These are phyloP conservation scores for Monilinia polystroma DNA, from an alignment of 2,329 filamentous ascomycete genomes.

Conservation along the genomic window DNA sequence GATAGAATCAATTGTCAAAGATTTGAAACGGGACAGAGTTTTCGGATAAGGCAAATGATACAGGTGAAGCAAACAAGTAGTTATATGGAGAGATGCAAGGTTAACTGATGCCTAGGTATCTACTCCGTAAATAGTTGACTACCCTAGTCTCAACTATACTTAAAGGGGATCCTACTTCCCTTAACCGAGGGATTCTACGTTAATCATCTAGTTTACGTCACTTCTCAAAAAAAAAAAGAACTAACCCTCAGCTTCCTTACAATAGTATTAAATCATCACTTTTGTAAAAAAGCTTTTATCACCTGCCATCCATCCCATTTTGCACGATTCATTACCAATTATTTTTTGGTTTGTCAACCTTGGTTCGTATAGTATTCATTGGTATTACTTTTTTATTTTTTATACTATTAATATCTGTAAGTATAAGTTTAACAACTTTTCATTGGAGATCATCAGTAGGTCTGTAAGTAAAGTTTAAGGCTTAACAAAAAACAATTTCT, in stretches of 20 bases:
- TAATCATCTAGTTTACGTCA: slow-evolving; percentile 6
- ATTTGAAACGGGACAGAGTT: too few relatives aligned
- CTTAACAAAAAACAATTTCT: slow-evolving; percentile 9
- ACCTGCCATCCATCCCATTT: not conserved
- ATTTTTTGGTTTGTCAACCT: not conserved
- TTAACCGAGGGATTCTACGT: slow-evolving; percentile 8
- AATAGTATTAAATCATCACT: too few relatives aligned
- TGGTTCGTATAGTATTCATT: not conserved
- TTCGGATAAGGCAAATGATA: too few relatives aligned
- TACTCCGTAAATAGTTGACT: too few relatives aligned
- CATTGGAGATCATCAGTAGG: not conserved
- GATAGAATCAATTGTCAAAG: too few relatives aligned
- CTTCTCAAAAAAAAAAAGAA: not conserved
- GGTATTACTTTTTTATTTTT: slow-evolving; percentile 4
- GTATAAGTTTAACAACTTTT: slow-evolving; percentile 7
- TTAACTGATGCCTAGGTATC: too few relatives aligned
- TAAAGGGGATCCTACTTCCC: not conserved
- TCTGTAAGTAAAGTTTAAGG: not conserved
- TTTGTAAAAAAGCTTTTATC: not conserved
- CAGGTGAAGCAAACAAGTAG: too few relatives aligned
- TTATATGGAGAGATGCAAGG: too few relatives aligned
- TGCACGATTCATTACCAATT: slow-evolving; percentile 3
- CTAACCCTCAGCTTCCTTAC: too few relatives aligned
- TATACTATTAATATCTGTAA: not conserved
- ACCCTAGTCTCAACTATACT: too few relatives aligned